Percentiles rank a stretch among this genome's conserved stretches.
phyloP scores from a whole-genome alignment of 148 eudicot species.

The Polygonum aviculare region DNA sequence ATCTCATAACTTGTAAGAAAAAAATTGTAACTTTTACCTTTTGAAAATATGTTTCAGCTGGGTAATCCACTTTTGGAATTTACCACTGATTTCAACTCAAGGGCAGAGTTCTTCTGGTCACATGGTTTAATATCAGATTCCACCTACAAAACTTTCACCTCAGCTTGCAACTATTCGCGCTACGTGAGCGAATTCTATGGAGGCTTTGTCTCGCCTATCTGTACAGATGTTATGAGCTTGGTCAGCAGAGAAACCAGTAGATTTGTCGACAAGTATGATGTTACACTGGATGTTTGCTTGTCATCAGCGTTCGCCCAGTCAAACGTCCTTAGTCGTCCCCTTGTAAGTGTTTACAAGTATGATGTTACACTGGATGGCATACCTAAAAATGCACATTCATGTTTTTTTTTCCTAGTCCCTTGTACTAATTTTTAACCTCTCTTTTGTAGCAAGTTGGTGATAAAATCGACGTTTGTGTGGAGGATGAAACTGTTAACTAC shows the following conservation, averaged over 20 bases:
- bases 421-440: background rate
- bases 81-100: conserved; percentile 76
- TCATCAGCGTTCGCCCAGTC: conserved; percentile 50
- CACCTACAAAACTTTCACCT: conserved; percentile 66
- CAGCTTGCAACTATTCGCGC: conserved; percentile 76
- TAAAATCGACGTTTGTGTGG: conserved; percentile 35
- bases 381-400: no score
- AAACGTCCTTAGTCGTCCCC: conserved; percentile 55
- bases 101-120: conserved; percentile 97
- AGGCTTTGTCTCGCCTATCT: conserved; percentile 54
- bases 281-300: conserved; percentile 84
- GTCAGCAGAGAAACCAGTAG: conserved; percentile 73
- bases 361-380: no score
- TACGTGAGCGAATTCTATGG: conserved; percentile 70
- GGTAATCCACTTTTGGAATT: conserved; percentile 90
- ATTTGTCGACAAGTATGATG: conserved; percentile 87
- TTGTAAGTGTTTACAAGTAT: background rate
- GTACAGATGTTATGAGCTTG: conserved; percentile 61
- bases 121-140: conserved; percentile 94
- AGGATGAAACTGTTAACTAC: conserved; percentile 70
- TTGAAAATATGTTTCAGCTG: conserved; percentile 26
- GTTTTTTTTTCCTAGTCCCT: no score
- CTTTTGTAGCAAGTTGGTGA: background rate
- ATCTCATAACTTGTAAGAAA: background rate
- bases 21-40: background rate